phyloP scores from a whole-genome alignment of 2,329 filamentous ascomycete genomes.

The Ophiostoma novo-ulmi region DNA sequence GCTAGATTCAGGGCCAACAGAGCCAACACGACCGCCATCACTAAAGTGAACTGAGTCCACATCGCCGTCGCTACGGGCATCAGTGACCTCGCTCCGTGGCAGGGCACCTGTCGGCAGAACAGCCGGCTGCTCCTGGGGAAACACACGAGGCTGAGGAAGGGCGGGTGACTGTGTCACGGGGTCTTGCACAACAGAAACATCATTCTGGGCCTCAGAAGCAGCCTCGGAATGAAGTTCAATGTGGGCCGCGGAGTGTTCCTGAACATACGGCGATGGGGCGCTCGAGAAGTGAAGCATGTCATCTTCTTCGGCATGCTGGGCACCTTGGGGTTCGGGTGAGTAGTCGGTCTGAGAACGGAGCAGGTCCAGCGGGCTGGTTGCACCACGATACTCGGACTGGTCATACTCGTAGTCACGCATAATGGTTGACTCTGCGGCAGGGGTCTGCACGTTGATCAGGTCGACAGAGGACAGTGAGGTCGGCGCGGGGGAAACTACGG shows the following conservation, averaged over 20 bases:
- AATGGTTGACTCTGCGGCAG: conserved; percentile 6
- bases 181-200: background rate
- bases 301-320: background rate
- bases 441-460: conserved; percentile 23
- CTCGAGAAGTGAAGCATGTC: conserved; percentile 19
- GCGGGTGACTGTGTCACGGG: background rate
- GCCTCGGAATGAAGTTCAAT: background rate
- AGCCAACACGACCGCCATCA: background rate
- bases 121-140: background rate
- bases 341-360: conserved; percentile 4
- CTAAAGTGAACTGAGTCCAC: conserved; percentile 7
- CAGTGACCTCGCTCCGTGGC: conserved; percentile 16
- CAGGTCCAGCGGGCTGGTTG: conserved; percentile 1
- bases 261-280: conserved; percentile 16
- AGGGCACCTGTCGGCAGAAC: background rate
- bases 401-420: background rate
- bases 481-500: conserved; percentile 19
- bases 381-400: conserved; percentile 1
- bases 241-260: conserved; percentile 4
- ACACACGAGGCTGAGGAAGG: background rate
- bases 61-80: conserved; percentile 5
- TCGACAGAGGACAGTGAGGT: conserved; percentile 24
- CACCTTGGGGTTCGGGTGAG: background rate
- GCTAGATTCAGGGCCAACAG: background rate
- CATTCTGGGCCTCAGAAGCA: background rate